phyloP scores from a whole-genome alignment of 345 rosid species.

The Eucalyptus victrix region DNA sequence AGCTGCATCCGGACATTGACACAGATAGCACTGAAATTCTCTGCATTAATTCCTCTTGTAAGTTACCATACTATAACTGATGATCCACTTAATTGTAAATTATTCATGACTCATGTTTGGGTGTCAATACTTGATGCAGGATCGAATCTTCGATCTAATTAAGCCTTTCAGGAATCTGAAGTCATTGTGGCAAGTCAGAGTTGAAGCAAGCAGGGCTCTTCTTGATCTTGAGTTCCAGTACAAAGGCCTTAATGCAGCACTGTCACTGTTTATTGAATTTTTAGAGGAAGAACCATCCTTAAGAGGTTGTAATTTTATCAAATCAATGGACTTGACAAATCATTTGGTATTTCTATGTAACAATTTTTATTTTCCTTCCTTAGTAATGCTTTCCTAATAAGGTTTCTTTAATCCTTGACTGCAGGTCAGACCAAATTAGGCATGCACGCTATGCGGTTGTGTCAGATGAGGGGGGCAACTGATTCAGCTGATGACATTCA shows the following conservation, averaged over 20 bases:
- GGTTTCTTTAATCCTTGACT: background rate
- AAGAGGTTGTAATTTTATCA: conserved; percentile 46
- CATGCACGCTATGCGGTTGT: conserved; percentile 67
- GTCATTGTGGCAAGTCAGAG: conserved; percentile 58
- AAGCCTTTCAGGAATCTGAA: conserved; percentile 59
- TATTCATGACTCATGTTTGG: background rate
- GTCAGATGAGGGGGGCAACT: conserved; percentile 49
- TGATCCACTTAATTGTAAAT: background rate
- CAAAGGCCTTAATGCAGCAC: conserved; percentile 73
- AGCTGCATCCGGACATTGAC: conserved; percentile 90
- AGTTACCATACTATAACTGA: conserved; percentile 2
- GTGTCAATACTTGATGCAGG: conserved; percentile 30
- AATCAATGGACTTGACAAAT: background rate
- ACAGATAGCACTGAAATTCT: conserved; percentile 76
- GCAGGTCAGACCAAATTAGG: conserved; percentile 88
- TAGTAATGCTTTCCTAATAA: background rate
- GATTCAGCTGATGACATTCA: conserved; percentile 31
- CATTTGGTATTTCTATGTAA: background rate
- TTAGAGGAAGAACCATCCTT: conserved; percentile 71
- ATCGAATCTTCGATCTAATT: conserved; percentile 59
- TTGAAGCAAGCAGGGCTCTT: conserved; percentile 90
- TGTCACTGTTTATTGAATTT: conserved; percentile 52
- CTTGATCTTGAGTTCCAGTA: conserved; percentile 80
- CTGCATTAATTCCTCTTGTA: conserved; percentile 71
- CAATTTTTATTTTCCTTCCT: background rate